Base-by-base conservation (phyloP, 2,329 filamentous ascomycete genomes). In the Pseudogymnoascus sp. region DNA sequence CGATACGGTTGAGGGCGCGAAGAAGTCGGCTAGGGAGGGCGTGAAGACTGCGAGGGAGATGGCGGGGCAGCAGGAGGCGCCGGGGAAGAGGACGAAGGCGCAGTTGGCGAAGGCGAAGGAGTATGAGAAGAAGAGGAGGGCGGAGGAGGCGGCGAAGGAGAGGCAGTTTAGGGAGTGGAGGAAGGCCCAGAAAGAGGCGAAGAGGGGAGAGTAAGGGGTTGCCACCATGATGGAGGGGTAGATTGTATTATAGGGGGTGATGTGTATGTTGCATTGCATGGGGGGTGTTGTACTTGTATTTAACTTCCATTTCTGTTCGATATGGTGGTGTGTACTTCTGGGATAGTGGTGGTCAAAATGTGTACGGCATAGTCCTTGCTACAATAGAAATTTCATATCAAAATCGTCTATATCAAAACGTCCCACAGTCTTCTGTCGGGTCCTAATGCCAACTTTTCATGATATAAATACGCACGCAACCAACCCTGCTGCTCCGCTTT, bases 1-100 rank as follows among this genome's bases (percentile, higher is more conserved):
- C 61, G 63, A 62, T 1, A 70, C 67, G 11, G 71, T 71, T 1
- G 63, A 65, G n/a, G 66, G 71, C n/a, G 74, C 75, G 31, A 73
- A 75, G 60, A 63, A 68, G 40, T 69, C 68, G 39, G 68, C 72
- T 26, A 68, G 62, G 23, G 68, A 71, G 12, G 68, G 73, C 36
- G 68, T 73, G 31, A 67, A 69, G 8, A 67, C 64, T 40, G 73
- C 73, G 63, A 73, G 74, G 47, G 72, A 75, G 62, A 69, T 75
- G 64, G 70, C 72, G 14, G 76, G 75, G 34, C 72, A 75, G 61
- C 70, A 73, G 16, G 71, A 71, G 5, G 69, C 72, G 47, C 65
- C 69, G 29, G 69, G 34, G 3, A 67, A 66, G 29, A 62, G 60
- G 34, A 62, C 63, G 12, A 68, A 69, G 63, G 45, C 14, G 1